Conservation (phyloP, 75 land plant genomes). For the Cunninghamia lanceolata region DNA sequence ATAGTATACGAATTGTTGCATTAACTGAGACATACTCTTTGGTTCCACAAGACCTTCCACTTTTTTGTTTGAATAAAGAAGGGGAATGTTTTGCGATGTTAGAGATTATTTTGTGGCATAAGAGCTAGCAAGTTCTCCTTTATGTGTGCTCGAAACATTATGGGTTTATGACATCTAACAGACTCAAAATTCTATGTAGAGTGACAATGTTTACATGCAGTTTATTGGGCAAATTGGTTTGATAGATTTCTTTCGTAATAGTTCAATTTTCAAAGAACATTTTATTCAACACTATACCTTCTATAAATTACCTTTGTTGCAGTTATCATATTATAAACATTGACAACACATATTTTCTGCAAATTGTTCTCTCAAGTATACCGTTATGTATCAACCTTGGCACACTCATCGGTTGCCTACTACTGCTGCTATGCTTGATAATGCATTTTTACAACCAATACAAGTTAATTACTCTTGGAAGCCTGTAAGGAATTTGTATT, state of each 20-base stretch:
- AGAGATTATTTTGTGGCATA: background rate
- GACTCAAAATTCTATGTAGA: background rate
- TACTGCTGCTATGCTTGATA: slow-evolving; percentile 26
- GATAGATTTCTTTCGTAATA: background rate
- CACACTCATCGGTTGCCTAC: slow-evolving; percentile 32
- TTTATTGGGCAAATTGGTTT: background rate
- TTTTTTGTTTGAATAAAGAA: too few relatives aligned
- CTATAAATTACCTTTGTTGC: background rate
- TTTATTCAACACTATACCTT: background rate
- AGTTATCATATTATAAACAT: background rate
- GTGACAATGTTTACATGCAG: background rate
- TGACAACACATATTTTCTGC: slow-evolving; percentile 13
- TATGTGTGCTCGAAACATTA: background rate
- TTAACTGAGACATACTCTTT: too few relatives aligned
- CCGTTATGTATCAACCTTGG: too few relatives aligned
- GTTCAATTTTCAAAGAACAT: background rate
- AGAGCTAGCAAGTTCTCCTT: background rate
- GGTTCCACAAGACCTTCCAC: too few relatives aligned
- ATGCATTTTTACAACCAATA: slow-evolving; percentile 21
- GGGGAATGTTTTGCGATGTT: background rate
- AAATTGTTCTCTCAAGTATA: slow-evolving; percentile 27
- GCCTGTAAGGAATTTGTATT: slow-evolving; percentile 2
- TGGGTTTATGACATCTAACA: background rate
- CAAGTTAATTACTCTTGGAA: slow-evolving; percentile 22
- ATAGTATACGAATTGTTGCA: too few relatives aligned